Base-by-base conservation (phyloP, 371 early-diverging fungal species). In the Modicella reniformis region DNA sequence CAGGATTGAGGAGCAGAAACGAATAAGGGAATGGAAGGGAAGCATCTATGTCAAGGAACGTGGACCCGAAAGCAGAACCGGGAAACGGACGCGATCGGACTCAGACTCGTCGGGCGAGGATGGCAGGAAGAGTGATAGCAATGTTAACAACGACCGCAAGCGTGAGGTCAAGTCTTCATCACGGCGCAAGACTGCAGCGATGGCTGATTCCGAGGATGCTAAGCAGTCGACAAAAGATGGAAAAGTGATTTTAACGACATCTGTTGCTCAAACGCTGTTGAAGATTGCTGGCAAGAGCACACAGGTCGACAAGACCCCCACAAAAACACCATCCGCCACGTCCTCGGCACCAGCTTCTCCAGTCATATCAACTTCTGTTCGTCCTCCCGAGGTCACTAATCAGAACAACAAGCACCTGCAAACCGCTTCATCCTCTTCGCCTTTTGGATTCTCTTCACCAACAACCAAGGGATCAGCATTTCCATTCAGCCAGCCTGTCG, bases 1-100 rank as follows among this genome's bases (percentile, higher is more conserved):
- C n/a, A 67, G 57, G 33, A 59, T 70, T 13, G 64, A 76, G 25
- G 57, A 59, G 51, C 49, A 55, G 32, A 41, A 34, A 23, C 15
- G 29, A 29, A 50, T 51, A 41, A 56, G 58, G n/a, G 51, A 63
- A 32, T 44, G 67, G 41, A 64, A 64, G 34, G 61, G 48, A 1
- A 33, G 55, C 41, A 29, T 56, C 19, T 60, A 47, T 57, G 70
- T 41, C 8, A 15, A 29, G 3, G 32, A 34, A 19, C 17, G n/a
- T 13, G 53, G 56, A 55, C 47, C 65, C 62, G 59, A 65, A 17
- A 56, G 30, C 17, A 44, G 30, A 9, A 21, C 59, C n/a, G 13
- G 19, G 17, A 33, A 49, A 19, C 19, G 37, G 50, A 9, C 65
- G 65, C 7, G 50, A 34, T 54, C 58, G 13, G 28, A 25, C 7